Evolutionary conservation across 2,329 filamentous ascomycete genomes (phyloP), one percentile per base, ranked within the genome.

Genomic region (Hortaea sp.): DNA sequence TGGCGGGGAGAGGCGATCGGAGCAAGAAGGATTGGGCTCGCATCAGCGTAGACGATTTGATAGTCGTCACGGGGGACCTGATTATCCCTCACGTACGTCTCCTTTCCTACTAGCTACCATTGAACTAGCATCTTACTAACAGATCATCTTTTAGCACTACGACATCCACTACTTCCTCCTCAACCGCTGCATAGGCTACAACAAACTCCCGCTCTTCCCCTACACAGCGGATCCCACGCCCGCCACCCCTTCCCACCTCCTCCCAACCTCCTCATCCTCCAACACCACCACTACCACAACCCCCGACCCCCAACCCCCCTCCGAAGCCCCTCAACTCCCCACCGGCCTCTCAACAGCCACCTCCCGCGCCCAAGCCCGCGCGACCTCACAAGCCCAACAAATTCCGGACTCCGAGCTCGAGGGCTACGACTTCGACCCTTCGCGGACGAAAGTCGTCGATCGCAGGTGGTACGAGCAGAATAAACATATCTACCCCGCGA

Each of bases 401-500:
- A 42, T 37, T 11, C 44, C 75, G 82, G 68, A 72, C 44, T 53
- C 63, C 3, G 65, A 71, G 29, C 68, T 75, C 9, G 90, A 95
- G 68, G 90, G 90, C 10, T 81, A 75, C 28, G 66, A 74, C 37
- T 85, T 92, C 51, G 89, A 97, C 57, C 81, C 89, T 1, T 77
- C 77, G 3, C 68, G 85, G 51, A 97, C 90, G 3, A 97, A 95
- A 63, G 89, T 98, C 3, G 90, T 98, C 4, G 90, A 98, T 69
- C 78, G 92, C 49, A 75, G 92, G 49, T 98, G 92, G 92, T 98
- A 95, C 64, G 88, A 95, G 71, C 79, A 82, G 60, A 95, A 97
- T 65, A 98, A 97, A 68, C 92, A 98, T 66, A 97, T 98, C 48
- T 98, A 90, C 64, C 92, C 92, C 0, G 90, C 90, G 13, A 97